A percentile compares a stretch with the other conserved stretches of the same genome.
Evolutionary conservation across 208 protist species (phyloP).

Genomic region (Kentomonas sorsogonicus): DNA sequence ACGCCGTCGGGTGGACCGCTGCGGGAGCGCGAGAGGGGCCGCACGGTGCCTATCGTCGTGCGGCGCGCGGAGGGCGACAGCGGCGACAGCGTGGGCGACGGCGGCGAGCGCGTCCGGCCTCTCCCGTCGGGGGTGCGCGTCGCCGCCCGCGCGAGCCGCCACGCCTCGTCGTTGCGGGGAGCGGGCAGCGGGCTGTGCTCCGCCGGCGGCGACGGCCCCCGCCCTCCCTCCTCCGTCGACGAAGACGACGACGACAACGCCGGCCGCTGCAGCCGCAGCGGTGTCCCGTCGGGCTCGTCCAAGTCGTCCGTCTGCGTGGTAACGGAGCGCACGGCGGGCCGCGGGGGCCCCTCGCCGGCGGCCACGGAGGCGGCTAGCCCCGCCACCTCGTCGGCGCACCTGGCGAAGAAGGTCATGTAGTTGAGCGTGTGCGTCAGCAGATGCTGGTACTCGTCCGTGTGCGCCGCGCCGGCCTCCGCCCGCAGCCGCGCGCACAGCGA

Average conservation of each 20-base stretch:
- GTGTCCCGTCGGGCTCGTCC: neutral
- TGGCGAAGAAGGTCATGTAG: slow-evolving; percentile 36
- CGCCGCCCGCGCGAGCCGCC: neutral
- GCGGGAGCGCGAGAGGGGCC: neutral
- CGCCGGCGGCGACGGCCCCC: neutral
- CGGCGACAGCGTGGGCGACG: neutral
- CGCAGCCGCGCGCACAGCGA: slow-evolving; percentile 33
- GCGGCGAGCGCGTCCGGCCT: neutral
- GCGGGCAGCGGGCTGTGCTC: neutral
- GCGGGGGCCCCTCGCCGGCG: no score
- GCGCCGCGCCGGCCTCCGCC: slow-evolving; percentile 18
- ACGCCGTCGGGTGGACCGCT: neutral
- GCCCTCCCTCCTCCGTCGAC: no score
- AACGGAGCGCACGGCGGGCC: no score
- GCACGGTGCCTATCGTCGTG: neutral
- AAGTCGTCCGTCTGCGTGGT: no score
- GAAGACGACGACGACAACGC: neutral
- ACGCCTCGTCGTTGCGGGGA: neutral
- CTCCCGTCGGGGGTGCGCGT: neutral
- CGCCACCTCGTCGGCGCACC: slow-evolving; percentile 16
- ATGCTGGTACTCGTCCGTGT: slow-evolving; percentile 10
- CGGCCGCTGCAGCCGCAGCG: no score
- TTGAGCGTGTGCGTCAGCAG: slow-evolving; percentile 29
- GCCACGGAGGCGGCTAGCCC: no score
- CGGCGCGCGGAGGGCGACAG: neutral